Evolutionary conservation across 371 early-diverging fungal genomes (phyloP).

Genomic region (Cokeromyces recurvatus): DNA sequence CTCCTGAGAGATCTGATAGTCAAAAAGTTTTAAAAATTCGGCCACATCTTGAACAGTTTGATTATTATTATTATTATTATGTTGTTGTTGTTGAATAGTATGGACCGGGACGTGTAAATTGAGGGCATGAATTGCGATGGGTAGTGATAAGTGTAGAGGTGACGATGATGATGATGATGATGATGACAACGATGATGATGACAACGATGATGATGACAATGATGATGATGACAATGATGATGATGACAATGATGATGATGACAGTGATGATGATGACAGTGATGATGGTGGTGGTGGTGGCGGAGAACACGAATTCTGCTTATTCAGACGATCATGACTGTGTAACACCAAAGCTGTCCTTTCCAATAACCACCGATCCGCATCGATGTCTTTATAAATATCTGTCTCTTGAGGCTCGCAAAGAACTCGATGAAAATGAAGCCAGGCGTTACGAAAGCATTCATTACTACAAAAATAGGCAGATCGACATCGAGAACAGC

Average conservation of each 20-base stretch:
- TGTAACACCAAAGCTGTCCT: constrained; percentile 36
- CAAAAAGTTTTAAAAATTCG: constrained; percentile 8
- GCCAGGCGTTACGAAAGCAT: constrained; percentile 46
- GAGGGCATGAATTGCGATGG: constrained; percentile 39
- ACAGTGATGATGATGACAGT: no score
- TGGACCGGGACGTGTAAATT: constrained; percentile 7
- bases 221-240: no score
- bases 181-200: no score
- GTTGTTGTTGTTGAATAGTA: not conserved
- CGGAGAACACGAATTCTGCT: constrained; percentile 45
- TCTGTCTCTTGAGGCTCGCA: constrained; percentile 38
- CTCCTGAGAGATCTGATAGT: constrained; percentile 12
- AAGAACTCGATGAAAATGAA: constrained; percentile 36
- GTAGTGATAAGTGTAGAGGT: no score
- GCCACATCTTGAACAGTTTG: constrained; percentile 7
- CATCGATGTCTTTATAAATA: constrained; percentile 35
- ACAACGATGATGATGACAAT: no score
- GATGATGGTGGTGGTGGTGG: constrained; percentile 26
- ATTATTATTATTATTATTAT: not conserved
- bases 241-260: no score
- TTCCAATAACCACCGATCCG: constrained; percentile 42
- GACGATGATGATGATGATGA: no score
- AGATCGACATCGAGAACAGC: constrained; percentile 42
- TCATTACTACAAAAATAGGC: constrained; percentile 46
- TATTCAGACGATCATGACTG: constrained; percentile 46